phyloP scores from a whole-genome alignment of 768 basidiomycete genomes.

The Phlegmacium glaucopus region DNA sequence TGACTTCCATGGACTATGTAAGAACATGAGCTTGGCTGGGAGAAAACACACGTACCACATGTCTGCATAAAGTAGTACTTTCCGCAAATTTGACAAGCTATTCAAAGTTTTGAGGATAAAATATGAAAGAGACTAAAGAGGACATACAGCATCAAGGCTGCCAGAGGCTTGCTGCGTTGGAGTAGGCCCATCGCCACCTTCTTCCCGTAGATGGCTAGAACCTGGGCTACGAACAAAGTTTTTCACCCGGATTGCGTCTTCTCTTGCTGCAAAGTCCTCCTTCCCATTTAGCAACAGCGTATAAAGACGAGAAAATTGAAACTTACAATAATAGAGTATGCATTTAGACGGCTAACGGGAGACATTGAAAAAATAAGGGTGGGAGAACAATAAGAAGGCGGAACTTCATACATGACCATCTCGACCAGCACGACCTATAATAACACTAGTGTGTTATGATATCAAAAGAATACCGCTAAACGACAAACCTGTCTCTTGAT shows the following conservation, averaged over 20 bases:
- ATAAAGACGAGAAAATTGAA: neutral
- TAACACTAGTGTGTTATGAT: neutral
- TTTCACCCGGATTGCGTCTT: slow-evolving; percentile 60
- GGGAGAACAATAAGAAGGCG: neutral
- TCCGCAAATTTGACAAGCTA: slow-evolving; percentile 54
- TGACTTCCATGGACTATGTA: slow-evolving; percentile 33
- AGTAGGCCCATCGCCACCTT: slow-evolving; percentile 45
- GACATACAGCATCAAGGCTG: slow-evolving; percentile 59
- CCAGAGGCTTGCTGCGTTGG: slow-evolving; percentile 67
- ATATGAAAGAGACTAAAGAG: neutral
- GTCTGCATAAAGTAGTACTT: slow-evolving; percentile 56
- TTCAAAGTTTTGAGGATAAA: neutral
- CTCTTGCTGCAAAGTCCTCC: slow-evolving; percentile 50
- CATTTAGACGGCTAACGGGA: slow-evolving; percentile 68
- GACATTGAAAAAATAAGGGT: neutral
- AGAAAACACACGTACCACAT: slow-evolving; percentile 49
- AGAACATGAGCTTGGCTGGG: too few species aligned
- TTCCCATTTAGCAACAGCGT: neutral
- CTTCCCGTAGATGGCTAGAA: slow-evolving; percentile 40
- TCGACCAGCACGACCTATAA: slow-evolving; percentile 70
- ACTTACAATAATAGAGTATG: slow-evolving; percentile 76
- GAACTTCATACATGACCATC: slow-evolving; percentile 69
- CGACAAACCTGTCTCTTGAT: slow-evolving; percentile 76
- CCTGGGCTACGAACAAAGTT: slow-evolving; percentile 47
- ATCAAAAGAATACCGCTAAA: neutral